Base-by-base conservation (phyloP, 2,329 filamentous ascomycete genomes). In the Dendryphion nanum region DNA sequence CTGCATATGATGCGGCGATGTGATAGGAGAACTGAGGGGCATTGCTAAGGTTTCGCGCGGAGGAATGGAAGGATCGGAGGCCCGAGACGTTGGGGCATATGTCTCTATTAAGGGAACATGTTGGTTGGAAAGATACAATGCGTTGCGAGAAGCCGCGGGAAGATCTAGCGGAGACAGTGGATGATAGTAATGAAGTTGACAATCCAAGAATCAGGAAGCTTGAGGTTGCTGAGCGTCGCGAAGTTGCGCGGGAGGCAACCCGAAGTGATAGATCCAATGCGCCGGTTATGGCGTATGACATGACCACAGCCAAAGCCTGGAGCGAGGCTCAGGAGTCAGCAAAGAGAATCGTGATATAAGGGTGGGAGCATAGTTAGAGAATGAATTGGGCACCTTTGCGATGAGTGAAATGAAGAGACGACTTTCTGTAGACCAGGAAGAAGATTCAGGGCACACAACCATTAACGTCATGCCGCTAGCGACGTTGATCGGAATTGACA, bases 1-100 rank as follows among this genome's bases (percentile, higher is more conserved):
- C 65, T 4, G 61, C 64, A 47, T 67, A 69, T n/a, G 66, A 64
- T 13, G 66, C 62, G 13, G 66, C 63, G 34, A 69, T 59, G 39
- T 63, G 57, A 49, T 67, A 69, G 33, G 60, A 51, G 44, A 65
- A 67, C 21, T 57, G 58, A 10, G 61, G 51, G 18, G 50, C 42
- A 35, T 40, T 51, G 37, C 36, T 48, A 49, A 53, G 47, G 23
- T 41, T 50, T 44, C 55, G 58, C 20, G 59, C 48, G 37, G 56
- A 52, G 5, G 59, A 51, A 41, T 62, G 55, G 35, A 64, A 57
- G 30, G 52, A 53, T 12, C 60, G 51, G 35, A 59, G 40, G 35
- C 57, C 55, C 42, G 54, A 41, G 24, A 46, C 41, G 42, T 53
- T 54, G 32, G 59, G 55, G 19, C 50, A 59, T 4, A 50, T 53